Conservation (phyloP, 2,329 filamentous ascomycete genomes). For the Allantophomopsis cytisporea region DNA sequence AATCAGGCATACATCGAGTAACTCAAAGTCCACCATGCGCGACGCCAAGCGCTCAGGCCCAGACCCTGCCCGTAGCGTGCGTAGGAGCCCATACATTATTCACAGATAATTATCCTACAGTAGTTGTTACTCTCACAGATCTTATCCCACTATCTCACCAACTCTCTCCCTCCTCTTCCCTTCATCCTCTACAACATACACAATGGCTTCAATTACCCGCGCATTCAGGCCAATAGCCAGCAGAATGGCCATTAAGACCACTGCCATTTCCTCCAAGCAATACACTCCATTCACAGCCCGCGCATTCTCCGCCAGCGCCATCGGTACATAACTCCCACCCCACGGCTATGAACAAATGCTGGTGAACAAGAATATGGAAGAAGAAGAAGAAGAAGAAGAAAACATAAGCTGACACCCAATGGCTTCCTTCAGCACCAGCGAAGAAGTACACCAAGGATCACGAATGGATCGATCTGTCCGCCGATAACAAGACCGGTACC, state of each 20-base stretch:
- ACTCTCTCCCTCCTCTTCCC: no score
- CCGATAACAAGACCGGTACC: slow-evolving; percentile 68
- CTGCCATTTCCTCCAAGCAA: no score
- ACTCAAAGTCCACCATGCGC: no score
- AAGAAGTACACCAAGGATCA: slow-evolving; percentile 95
- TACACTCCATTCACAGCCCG: slow-evolving; percentile 17
- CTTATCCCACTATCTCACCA: no score
- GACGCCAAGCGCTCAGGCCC: no score
- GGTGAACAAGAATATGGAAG: no score
- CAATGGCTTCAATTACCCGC: slow-evolving; percentile 49
- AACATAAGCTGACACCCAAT: slow-evolving; percentile 2
- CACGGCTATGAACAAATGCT: no score
- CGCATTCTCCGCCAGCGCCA: slow-evolving; percentile 28
- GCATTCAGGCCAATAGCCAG: slow-evolving; percentile 21
- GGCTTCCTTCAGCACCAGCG: slow-evolving; percentile 9
- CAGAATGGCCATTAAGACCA: slow-evolving; percentile 9
- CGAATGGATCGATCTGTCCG: slow-evolving; percentile 89
- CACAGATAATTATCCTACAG: slow-evolving; percentile 1
- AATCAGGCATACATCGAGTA: no score
- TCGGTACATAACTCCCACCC: slow-evolving; percentile 18
- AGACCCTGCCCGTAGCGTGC: background rate
- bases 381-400: background rate
- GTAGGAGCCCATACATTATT: slow-evolving; percentile 4
- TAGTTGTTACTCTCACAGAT: no score
- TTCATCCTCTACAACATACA: slow-evolving; percentile 5